Evolutionary conservation across 495 filamentous ascomycete genomes (phyloP), one percentile per base, ranked within the genome.

Genomic region (Aspergillus olivimuriae): DNA sequence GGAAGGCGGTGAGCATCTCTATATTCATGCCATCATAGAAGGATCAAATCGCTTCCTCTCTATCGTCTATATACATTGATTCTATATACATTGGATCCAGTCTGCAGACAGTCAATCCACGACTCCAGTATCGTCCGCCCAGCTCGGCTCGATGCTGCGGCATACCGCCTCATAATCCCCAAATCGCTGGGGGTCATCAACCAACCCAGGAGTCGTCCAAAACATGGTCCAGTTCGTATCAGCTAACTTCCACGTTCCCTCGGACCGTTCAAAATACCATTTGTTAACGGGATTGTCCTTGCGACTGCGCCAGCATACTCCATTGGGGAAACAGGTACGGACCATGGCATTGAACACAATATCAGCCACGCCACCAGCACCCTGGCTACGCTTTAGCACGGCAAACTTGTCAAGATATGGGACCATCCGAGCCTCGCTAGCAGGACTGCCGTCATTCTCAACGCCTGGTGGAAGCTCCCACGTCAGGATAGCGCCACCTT

Each of bases 351-450:
- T 94, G 65, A 96, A 99, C 4, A 99, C 82, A 16, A 96, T 81
- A 52, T 99, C 92, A 1, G 94, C 91, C 4, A 96, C 89, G 11
- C 90, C 89, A 0, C 91, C 89, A 1, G 86, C 83, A 1, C 92
- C 92, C 60, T 99, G 92, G 35, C 81, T 84, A 44, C 82, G 78
- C 54, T 85, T 89, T 4, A 94, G 73, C 2, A 97, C 92, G 3
- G 92, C 92, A 57, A 99, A 99, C 65, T 99, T 99, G 60, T 99
- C 92, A 17, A 99, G 69, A 61, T 99, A 99, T 0, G 91, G 94
- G 0, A 99, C 84, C 58, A 88, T 74, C 3, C 81, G 69, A 7
- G 67, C 65, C 15, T 61, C 51, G 34, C 68, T 70, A 15, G 62
- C 68, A 34, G 72, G 68, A 15, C 76, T 75, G 41, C 72, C 70